These are phyloP conservation scores for Endoconidiophora polonica DNA, from an alignment of 2,329 filamentous ascomycete genomes.

Conservation along the genomic window DNA sequence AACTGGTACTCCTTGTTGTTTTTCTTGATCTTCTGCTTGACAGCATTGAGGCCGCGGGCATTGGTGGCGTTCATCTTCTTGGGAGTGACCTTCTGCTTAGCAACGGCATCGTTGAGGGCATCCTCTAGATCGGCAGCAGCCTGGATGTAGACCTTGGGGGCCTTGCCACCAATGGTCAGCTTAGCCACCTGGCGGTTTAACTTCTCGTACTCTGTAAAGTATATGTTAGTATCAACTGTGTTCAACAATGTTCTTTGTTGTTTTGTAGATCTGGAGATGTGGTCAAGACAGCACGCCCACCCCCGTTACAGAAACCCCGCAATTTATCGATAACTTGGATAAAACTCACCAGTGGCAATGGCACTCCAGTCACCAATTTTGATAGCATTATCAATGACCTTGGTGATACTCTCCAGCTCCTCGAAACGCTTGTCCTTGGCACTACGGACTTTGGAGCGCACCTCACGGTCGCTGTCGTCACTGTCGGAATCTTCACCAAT, in stretches of 20 bases:
- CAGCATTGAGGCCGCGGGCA: slow-evolving; percentile 82
- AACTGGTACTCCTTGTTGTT: slow-evolving; percentile 87
- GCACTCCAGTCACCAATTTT: slow-evolving; percentile 97
- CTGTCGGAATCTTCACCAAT: slow-evolving; percentile 58
- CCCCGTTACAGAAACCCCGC: neutral
- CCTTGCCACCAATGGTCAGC: slow-evolving; percentile 57
- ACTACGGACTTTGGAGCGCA: slow-evolving; percentile 77
- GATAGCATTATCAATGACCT: slow-evolving; percentile 85
- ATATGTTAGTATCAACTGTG: slow-evolving; percentile 1
- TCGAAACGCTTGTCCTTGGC: slow-evolving; percentile 95
- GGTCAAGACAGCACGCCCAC: neutral
- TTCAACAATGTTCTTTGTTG: neutral
- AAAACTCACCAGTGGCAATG: slow-evolving; percentile 61
- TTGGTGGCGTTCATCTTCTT: slow-evolving; percentile 99
- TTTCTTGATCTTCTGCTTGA: slow-evolving; percentile 98
- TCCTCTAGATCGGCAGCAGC: slow-evolving; percentile 87
- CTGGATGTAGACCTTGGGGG: slow-evolving; percentile 85
- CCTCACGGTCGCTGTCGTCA: slow-evolving; percentile 76
- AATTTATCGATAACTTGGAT: neutral
- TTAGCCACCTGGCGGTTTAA: slow-evolving; percentile 74
- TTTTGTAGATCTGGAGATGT: neutral
- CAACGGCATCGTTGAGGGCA: slow-evolving; percentile 78
- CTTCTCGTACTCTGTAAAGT: slow-evolving; percentile 68
- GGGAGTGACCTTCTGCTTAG: slow-evolving; percentile 86
- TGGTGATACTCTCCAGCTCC: slow-evolving; percentile 79